Evolutionary conservation across 2,329 filamentous ascomycete species (phyloP).

Genomic region (Fusarium oligoseptatum): DNA sequence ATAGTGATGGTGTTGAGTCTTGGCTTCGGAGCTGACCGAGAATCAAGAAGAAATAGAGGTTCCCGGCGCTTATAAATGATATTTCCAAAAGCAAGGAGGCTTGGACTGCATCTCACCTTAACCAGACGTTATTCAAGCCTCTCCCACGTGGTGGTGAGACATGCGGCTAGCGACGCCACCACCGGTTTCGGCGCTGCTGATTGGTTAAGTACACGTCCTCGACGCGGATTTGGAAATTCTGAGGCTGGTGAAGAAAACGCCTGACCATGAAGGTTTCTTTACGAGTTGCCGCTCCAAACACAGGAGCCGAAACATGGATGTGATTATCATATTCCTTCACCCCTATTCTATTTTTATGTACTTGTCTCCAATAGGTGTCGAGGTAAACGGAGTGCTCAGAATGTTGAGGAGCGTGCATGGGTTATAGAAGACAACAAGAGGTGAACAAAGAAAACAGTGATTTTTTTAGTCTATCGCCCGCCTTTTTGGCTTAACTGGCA

Average conservation of each 20-base stretch:
- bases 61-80: background rate
- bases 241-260: background rate
- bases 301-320: rapidly evolving
- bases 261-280: no score
- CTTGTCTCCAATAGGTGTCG: background rate
- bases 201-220: background rate
- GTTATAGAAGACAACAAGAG: background rate
- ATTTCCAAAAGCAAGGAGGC: background rate
- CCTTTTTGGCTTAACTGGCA: background rate
- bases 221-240: background rate
- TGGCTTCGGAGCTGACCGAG: background rate
- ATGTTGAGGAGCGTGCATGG: background rate
- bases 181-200: rapidly evolving
- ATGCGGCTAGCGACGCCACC: background rate
- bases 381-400: background rate
- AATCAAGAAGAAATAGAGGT: background rate
- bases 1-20: background rate
- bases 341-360: background rate
- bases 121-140: background rate
- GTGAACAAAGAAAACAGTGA: background rate
- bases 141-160: background rate
- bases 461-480: constrained; percentile 2
- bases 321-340: background rate
- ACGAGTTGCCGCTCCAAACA: background rate
- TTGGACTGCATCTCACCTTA: background rate